Evolutionary conservation across 2,329 filamentous ascomycete species (phyloP).

Genomic region (Nannizzia gypsea): DNA sequence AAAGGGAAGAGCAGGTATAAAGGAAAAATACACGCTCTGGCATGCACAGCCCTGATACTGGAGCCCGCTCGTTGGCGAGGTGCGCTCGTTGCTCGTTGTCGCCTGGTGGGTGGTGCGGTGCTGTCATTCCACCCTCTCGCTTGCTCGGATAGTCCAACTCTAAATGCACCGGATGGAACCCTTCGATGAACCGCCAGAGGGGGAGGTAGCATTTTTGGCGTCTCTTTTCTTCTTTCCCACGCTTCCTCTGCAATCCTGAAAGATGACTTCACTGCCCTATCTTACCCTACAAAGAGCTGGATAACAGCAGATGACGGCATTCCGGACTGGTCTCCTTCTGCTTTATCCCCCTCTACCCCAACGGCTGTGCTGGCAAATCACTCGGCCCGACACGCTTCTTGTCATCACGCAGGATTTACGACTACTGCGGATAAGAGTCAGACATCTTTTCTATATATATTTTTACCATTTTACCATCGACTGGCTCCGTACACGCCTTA

Average conservation of each 20-base stretch:
- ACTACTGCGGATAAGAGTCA: neutral
- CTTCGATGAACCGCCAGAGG: neutral
- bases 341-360: neutral
- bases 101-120: too few relatives aligned
- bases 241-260: neutral
- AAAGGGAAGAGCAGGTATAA: neutral
- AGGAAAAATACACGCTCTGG: neutral
- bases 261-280: neutral
- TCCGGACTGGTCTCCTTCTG: neutral
- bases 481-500: neutral
- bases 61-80: too few relatives aligned
- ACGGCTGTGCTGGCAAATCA: neutral
- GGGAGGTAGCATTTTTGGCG: neutral
- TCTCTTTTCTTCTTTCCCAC: neutral
- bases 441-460: constrained; percentile 2
- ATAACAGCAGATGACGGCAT: neutral
- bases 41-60: neutral
- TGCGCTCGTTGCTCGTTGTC: too few relatives aligned
- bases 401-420: neutral
- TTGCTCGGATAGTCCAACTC: neutral
- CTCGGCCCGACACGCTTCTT: neutral
- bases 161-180: constrained; percentile 1
- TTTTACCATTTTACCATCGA: neutral
- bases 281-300: neutral
- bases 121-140: neutral